These are phyloP conservation scores for Colletotrichum abscissum DNA, from an alignment of 2,329 filamentous ascomycete genomes.

Conservation along the genomic window DNA sequence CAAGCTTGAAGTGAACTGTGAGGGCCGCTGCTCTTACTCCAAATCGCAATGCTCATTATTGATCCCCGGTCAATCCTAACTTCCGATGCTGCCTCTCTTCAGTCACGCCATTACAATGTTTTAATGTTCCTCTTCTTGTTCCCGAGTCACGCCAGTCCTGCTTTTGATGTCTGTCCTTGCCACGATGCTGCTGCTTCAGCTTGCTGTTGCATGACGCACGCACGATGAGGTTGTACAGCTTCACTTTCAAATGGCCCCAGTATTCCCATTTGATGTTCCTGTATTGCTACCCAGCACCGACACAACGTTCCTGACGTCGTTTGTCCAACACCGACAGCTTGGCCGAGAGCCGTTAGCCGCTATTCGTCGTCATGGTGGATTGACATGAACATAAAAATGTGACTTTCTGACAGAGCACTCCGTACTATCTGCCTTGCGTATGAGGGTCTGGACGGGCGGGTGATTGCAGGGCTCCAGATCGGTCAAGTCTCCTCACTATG, in stretches of 20 bases:
- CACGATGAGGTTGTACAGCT: constrained; percentile 35
- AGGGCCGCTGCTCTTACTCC: background rate
- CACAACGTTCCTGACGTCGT: constrained; percentile 29
- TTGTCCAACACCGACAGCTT: constrained; percentile 17
- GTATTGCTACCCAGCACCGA: constrained; percentile 27
- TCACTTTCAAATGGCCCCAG: constrained; percentile 15
- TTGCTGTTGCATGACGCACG: constrained; percentile 22
- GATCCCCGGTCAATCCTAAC: constrained; percentile 1
- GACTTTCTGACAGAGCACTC: background rate
- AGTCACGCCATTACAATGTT: background rate
- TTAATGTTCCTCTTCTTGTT: background rate
- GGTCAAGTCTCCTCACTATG: background rate
- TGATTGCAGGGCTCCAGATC: constrained; percentile 9
- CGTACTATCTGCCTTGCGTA: background rate
- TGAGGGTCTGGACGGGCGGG: background rate
- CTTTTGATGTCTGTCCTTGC: background rate
- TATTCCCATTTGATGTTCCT: background rate
- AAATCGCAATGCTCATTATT: background rate
- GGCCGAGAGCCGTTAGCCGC: constrained; percentile 23
- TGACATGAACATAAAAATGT: background rate
- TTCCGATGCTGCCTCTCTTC: background rate
- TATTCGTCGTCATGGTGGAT: constrained; percentile 15
- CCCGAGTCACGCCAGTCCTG: background rate
- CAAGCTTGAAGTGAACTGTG: too few relatives aligned
- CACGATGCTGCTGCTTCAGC: background rate